Percentiles rank a stretch among this genome's conserved stretches.
phyloP scores from a whole-genome alignment of 2,329 filamentous ascomycete genomes.

The Pseudogymnoascus sp. region DNA sequence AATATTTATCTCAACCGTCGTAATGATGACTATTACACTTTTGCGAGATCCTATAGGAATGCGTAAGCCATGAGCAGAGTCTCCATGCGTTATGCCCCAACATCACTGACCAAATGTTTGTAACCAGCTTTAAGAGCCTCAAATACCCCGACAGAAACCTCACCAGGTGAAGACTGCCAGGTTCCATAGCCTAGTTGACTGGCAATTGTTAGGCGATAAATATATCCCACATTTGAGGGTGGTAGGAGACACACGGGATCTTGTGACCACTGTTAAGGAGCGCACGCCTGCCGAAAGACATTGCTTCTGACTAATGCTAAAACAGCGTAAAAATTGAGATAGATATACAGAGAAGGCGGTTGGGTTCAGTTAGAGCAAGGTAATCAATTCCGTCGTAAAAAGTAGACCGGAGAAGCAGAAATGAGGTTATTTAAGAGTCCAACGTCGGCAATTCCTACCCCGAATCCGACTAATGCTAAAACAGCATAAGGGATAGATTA shows the following conservation, averaged over 20 bases:
- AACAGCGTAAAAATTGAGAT: not conserved
- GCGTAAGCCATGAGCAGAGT: not conserved
- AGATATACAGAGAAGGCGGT: not conserved
- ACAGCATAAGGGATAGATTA: not conserved
- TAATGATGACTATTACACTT: slow-evolving; percentile 1
- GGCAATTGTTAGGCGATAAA: not conserved
- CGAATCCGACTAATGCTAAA: not conserved
- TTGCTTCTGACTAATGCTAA: slow-evolving; percentile 21
- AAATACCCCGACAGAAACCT: slow-evolving; percentile 57
- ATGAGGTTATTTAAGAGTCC: not conserved
- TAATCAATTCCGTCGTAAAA: not conserved
- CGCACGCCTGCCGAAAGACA: slow-evolving; percentile 49
- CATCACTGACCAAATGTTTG: slow-evolving; percentile 42
- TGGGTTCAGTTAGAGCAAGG: not conserved
- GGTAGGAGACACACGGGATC: slow-evolving; percentile 51
- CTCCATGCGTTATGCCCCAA: not conserved
- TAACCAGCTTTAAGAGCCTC: slow-evolving; percentile 55
- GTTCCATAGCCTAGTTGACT: slow-evolving; percentile 40
- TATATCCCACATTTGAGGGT: slow-evolving; percentile 46
- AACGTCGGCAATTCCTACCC: not conserved
- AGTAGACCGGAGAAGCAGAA: not conserved
- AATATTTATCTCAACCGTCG: slow-evolving; percentile 35
- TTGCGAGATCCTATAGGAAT: slow-evolving; percentile 11
- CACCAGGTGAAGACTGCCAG: slow-evolving; percentile 58
- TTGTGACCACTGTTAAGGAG: slow-evolving; percentile 56